These are phyloP conservation scores for Terana coerulea DNA, from an alignment of 768 basidiomycete species.

Conservation along the genomic window DNA sequence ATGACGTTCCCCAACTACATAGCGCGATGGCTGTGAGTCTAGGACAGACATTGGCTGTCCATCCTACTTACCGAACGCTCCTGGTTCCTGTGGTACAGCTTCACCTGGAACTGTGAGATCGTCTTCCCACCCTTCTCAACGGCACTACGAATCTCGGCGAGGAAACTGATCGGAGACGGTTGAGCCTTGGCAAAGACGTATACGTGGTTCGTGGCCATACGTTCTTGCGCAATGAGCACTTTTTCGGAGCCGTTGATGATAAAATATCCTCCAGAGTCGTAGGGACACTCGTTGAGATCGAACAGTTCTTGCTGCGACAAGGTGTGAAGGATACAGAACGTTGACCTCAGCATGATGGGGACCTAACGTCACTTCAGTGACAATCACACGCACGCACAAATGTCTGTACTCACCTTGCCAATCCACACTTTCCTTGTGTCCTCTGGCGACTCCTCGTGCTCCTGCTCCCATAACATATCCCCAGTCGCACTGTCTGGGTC, in stretches of 20 bases:
- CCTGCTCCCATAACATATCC: conserved; percentile 73
- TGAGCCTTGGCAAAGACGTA: conserved; percentile 99
- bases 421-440: conserved; percentile 89
- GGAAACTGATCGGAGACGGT: conserved; percentile 91
- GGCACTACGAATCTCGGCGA: conserved; percentile 95
- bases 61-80: conserved; percentile 72
- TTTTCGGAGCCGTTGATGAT: conserved; percentile 99
- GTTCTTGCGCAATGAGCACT: conserved; percentile 98
- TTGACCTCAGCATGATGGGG: conserved; percentile 95
- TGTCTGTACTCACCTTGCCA: conserved; percentile 64
- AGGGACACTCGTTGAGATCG: conserved; percentile 96
- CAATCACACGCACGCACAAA: background rate
- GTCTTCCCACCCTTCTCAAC: conserved; percentile 99
- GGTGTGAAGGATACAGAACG: conserved; percentile 87
- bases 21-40: background rate
- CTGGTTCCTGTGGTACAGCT: conserved; percentile 90
- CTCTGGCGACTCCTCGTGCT: conserved; percentile 58
- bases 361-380: conserved; percentile 47
- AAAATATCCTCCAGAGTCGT: conserved; percentile 98
- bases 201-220: conserved; percentile 99
- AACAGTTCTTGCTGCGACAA: conserved; percentile 78
- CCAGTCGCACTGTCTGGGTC: conserved; percentile 80
- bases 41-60: conserved; percentile 1
- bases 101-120: conserved; percentile 95
- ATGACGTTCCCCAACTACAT: conserved; percentile 83